These are phyloP conservation scores for Hypomontagnella monticulosa DNA, from an alignment of 495 filamentous ascomycete genomes.

Conservation along the genomic window DNA sequence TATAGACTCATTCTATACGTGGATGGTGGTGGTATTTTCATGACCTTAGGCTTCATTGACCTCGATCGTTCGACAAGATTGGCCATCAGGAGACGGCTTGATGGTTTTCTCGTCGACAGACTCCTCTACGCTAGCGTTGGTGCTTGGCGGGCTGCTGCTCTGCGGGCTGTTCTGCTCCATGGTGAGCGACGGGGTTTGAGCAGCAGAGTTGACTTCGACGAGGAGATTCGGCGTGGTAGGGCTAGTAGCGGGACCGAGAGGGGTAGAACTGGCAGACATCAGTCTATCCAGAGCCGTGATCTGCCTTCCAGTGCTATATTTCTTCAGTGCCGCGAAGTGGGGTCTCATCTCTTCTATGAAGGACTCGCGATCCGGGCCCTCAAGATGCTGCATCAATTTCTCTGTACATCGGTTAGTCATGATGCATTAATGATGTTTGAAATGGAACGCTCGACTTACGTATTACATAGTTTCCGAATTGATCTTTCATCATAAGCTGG, in stretches of 20 bases:
- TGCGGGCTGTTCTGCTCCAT: slow-evolving; percentile 72
- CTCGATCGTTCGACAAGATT: slow-evolving; percentile 17
- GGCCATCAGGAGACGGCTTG: slow-evolving; percentile 13
- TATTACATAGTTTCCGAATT: slow-evolving; percentile 96
- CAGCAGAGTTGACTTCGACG: slow-evolving; percentile 61
- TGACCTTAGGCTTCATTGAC: slow-evolving; percentile 26
- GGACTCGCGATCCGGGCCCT: slow-evolving; percentile 68
- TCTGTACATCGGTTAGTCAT: slow-evolving; percentile 61
- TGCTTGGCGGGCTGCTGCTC: slow-evolving; percentile 68
- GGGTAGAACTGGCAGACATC: slow-evolving; percentile 52
- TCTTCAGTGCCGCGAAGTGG: slow-evolving; percentile 76
- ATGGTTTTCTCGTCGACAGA: slow-evolving; percentile 29
- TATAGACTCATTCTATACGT: neutral
- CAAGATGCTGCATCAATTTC: slow-evolving; percentile 77
- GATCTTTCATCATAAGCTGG: slow-evolving; percentile 83
- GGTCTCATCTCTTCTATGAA: slow-evolving; percentile 80
- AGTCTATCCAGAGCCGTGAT: slow-evolving; percentile 75
- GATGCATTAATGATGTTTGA: neutral
- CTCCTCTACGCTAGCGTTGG: slow-evolving; percentile 63
- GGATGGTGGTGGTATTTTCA: neutral
- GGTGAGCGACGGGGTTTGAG: slow-evolving; percentile 68
- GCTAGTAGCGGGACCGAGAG: slow-evolving; percentile 17
- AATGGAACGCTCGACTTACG: slow-evolving; percentile 70
- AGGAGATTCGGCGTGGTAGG: slow-evolving; percentile 50
- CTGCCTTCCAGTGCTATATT: slow-evolving; percentile 79